These are phyloP conservation scores for Syzygium oleosum DNA, from an alignment of 345 rosid species.

Conservation along the genomic window DNA sequence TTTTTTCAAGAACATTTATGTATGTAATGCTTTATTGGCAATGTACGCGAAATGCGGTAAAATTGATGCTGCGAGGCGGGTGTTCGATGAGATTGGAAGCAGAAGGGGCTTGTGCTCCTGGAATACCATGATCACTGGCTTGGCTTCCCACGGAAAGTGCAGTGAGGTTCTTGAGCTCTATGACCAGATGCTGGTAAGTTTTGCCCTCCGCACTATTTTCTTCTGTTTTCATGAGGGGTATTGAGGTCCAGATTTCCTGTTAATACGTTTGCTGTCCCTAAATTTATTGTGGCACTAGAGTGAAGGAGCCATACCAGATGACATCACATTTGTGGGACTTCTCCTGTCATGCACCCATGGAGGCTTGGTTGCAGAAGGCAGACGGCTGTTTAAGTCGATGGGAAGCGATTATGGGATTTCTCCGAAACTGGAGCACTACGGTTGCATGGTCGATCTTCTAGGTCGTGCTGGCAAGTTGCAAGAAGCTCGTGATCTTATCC, in stretches of 20 bases:
- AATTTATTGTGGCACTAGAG: neutral
- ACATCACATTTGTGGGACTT: conserved; percentile 76
- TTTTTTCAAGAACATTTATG: conserved; percentile 42
- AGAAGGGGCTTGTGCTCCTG: conserved; percentile 65
- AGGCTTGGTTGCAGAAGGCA: conserved; percentile 46
- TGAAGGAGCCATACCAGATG: conserved; percentile 30
- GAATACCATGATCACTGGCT: conserved; percentile 79
- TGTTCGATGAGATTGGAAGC: conserved; percentile 53
- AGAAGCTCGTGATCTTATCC: conserved; percentile 55
- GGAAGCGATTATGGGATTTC: conserved; percentile 13
- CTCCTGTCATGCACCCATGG: conserved; percentile 79
- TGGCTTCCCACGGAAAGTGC: conserved; percentile 67
- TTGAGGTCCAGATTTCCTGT: neutral
- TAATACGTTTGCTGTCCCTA: neutral
- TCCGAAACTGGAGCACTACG: conserved; percentile 73
- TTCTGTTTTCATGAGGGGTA: neutral
- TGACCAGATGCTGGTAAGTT: conserved; percentile 55
- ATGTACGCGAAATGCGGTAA: conserved; percentile 71
- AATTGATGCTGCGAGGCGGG: conserved; percentile 37
- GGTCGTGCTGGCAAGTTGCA: conserved; percentile 69
- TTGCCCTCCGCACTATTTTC: neutral
- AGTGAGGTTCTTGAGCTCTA: conserved; percentile 49
- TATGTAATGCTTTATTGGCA: conserved; percentile 54
- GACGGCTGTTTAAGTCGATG: conserved; percentile 52
- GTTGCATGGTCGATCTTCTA: conserved; percentile 83